A percentile compares a stretch with the other conserved stretches of the same genome.
Evolutionary conservation across 2,329 filamentous ascomycete species (phyloP).

Genomic region (Gaeumannomyces sp.): DNA sequence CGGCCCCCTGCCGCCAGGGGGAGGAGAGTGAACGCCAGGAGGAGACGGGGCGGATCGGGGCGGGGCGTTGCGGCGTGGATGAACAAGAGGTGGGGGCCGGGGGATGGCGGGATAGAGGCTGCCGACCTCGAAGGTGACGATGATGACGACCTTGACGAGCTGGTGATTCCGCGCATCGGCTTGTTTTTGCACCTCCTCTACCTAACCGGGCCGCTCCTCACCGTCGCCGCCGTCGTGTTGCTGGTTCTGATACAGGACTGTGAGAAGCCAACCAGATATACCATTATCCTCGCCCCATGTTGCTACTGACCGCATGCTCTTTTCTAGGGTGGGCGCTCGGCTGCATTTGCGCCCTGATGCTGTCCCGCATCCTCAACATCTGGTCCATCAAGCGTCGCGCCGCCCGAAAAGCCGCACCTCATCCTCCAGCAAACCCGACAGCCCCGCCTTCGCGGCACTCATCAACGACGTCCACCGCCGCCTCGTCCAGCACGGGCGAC

Average conservation of each 20-base stretch:
- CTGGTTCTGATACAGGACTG: constrained; percentile 43
- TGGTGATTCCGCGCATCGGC: constrained; percentile 31
- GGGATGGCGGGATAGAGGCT: constrained; percentile 22
- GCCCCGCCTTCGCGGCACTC: constrained; percentile 2
- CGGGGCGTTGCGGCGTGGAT: not conserved
- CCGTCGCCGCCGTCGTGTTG: constrained; percentile 34
- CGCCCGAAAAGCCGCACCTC: constrained; percentile 11
- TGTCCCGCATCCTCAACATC: constrained; percentile 50
- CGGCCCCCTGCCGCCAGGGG: constrained; percentile 43
- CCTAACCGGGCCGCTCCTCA: constrained; percentile 40
- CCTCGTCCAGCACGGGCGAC: constrained; percentile 12
- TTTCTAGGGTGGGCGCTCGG: constrained; percentile 41
- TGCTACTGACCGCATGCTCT: not conserved
- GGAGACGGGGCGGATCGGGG: constrained; percentile 6
- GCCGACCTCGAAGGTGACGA: constrained; percentile 15
- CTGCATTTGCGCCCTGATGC: constrained; percentile 41
- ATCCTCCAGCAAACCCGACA: constrained; percentile 8
- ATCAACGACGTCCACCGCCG: constrained; percentile 6
- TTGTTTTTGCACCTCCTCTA: constrained; percentile 44
- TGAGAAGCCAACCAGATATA: constrained; percentile 16
- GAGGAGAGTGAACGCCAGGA: constrained; percentile 21
- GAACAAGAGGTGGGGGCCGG: not conserved
- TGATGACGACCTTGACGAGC: constrained; percentile 21
- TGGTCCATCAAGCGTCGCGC: constrained; percentile 48
- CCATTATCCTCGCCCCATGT: not conserved